These are phyloP conservation scores for Aureobasidium sp. DNA, from an alignment of 2,329 filamentous ascomycete species.

Conservation along the genomic window DNA sequence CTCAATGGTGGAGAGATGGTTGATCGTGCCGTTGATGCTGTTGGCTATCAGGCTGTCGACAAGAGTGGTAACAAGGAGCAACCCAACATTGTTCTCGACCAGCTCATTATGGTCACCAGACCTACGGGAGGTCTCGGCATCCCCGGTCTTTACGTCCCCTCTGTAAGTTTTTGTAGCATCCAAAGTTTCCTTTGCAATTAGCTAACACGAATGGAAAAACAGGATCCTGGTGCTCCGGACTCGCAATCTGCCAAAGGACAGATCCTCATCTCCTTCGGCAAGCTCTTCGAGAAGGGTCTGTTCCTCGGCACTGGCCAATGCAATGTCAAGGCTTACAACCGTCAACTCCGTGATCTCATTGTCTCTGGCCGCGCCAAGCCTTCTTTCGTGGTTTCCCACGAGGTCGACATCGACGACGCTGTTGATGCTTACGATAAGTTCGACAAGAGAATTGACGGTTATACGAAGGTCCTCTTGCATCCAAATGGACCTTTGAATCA, in stretches of 20 bases:
- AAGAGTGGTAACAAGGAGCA: conserved; percentile 50
- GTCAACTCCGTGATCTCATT: conserved; percentile 58
- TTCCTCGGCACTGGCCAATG: conserved; percentile 55
- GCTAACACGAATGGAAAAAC: not conserved
- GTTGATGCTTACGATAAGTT: conserved; percentile 55
- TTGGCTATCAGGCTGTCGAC: conserved; percentile 56
- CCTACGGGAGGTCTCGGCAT: conserved; percentile 55
- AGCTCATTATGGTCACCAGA: conserved; percentile 54
- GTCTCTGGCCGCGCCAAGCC: conserved; percentile 57
- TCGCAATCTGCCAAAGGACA: conserved; percentile 53
- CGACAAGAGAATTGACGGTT: conserved; percentile 57
- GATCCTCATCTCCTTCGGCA: conserved; percentile 57
- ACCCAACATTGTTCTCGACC: conserved; percentile 56
- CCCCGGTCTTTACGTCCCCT: conserved; percentile 43
- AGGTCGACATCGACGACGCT: conserved; percentile 53
- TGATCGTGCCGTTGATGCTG: conserved; percentile 56
- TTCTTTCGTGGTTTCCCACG: conserved; percentile 58
- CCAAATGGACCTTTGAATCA: conserved; percentile 43
- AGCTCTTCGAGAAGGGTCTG: conserved; percentile 60
- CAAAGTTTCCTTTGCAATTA: not conserved
- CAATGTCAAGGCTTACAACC: conserved; percentile 61
- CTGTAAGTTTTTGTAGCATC: conserved; percentile 7
- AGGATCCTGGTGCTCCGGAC: conserved; percentile 56
- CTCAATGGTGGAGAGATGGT: conserved; percentile 50
- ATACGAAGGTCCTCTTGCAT: conserved; percentile 51